Base-by-base conservation (phyloP, 371 early-diverging fungal species). In the Actinomortierella wolfii region DNA sequence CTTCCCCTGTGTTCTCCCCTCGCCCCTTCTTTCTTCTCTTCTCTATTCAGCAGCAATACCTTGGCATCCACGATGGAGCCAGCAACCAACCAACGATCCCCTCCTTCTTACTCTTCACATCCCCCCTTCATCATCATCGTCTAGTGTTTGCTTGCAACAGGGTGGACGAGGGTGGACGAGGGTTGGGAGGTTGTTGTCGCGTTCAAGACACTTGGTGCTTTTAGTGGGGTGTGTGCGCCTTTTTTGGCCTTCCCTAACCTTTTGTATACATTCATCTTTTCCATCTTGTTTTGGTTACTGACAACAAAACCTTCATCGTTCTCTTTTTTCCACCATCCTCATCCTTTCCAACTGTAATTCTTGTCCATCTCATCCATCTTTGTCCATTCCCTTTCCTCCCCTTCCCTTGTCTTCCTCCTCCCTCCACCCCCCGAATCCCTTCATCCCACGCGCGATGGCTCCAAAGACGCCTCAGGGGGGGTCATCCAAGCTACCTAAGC, bases 391-490 rank as follows among this genome's bases (percentile, higher is more conserved):
- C 42, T 9, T 7, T 4, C 17, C 26, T 42, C 51, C 41, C 7
- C 2, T 18, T 41, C 51, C 20, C 54, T 11, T 25, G 13, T 43
- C 28, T 13, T 44, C 18, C 39, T 18, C 2, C 20, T 18, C 29
- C 41, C 53, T 28, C 20, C 44, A 13, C 57, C 57, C 26, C 59
- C 54, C 51, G 21, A 29, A 46, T 58, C 50, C 44, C 50, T 29
- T 48, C 59, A 54, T 34, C 34, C 34, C 34, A 34, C 34, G 34
- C 34, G 67, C 67, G 41, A 73, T 73, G 73, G 73, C 73, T 47
- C 73, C 73, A 21, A 73, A 65, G 62, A 73, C 73, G 34, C 73
- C 73, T 6, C 58, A 61, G 60, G 66, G 66, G 56, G 66, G 66
- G 56, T 66, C 65, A 49, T 59, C 73, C 40, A 73, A 73, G 63